A percentile compares a stretch with the other conserved stretches of the same genome.
Evolutionary conservation across 768 basidiomycete genomes (phyloP).

Genomic region (Rhodotorula graminis): DNA sequence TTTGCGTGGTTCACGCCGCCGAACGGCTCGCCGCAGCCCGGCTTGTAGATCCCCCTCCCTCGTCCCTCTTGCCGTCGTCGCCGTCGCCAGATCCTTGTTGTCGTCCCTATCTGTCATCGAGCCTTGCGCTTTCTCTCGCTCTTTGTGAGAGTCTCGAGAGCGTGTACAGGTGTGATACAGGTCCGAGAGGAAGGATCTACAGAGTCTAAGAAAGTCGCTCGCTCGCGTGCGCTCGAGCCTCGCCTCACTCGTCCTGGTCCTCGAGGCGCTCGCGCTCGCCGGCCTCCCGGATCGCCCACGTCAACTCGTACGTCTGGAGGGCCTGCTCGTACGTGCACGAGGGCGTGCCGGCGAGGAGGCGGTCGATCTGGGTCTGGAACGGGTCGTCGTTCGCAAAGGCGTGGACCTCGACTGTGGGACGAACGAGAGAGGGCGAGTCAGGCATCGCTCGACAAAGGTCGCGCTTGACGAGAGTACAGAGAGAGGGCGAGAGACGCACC

Average conservation of each 20-base stretch:
- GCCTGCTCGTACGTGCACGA: slow-evolving; percentile 32
- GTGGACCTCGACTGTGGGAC: slow-evolving; percentile 56
- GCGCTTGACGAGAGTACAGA: not conserved
- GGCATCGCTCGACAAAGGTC: not conserved
- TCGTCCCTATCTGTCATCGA: not conserved
- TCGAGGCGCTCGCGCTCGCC: slow-evolving; percentile 12
- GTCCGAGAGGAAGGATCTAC: too few relatives aligned
- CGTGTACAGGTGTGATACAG: not conserved
- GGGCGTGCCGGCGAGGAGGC: slow-evolving; percentile 12
- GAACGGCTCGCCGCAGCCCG: not conserved
- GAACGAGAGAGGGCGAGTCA: not conserved
- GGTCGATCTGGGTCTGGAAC: slow-evolving; percentile 51
- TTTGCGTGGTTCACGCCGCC: not conserved
- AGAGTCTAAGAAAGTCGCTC: too few relatives aligned
- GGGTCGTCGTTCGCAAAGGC: slow-evolving; percentile 79
- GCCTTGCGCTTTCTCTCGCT: not conserved
- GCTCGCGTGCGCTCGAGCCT: too few relatives aligned
- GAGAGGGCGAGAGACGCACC: not conserved
- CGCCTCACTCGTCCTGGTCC: not conserved
- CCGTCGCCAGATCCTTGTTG: not conserved
- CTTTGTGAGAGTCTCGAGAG: slow-evolving; percentile 49
- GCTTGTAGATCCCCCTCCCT: not conserved
- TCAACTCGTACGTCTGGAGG: slow-evolving; percentile 35
- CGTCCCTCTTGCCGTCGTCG: not conserved
- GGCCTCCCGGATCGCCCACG: slow-evolving; percentile 37